A percentile compares a stretch with the other conserved stretches of the same genome.
Evolutionary conservation across 2,329 filamentous ascomycete species (phyloP).

Genomic region (Colletotrichum trifolii): DNA sequence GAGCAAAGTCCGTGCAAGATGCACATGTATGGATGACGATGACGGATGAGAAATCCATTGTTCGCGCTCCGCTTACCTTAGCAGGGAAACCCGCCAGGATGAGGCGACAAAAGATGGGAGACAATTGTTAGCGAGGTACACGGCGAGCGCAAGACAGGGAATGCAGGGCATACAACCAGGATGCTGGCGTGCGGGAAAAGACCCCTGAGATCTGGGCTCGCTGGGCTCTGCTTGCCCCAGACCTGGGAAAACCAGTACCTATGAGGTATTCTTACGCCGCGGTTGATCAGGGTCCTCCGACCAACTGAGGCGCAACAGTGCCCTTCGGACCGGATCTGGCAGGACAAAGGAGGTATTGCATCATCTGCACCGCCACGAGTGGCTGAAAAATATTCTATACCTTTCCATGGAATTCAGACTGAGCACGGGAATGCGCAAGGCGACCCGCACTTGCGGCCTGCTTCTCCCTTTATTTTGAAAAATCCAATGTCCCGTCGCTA

Average conservation of each 20-base stretch:
- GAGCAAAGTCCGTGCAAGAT: slow-evolving; percentile 5
- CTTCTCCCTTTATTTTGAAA: slow-evolving; percentile 38
- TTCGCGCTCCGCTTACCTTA: slow-evolving; percentile 25
- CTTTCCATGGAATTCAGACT: slow-evolving; percentile 38
- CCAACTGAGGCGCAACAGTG: not conserved
- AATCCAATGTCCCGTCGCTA: slow-evolving; percentile 34
- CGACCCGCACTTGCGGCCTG: slow-evolving; percentile 37
- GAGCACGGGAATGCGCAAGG: slow-evolving; percentile 33
- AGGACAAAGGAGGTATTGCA: slow-evolving; percentile 28
- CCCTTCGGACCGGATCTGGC: slow-evolving; percentile 27
- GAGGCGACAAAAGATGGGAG: slow-evolving; percentile 11
- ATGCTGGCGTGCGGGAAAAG: slow-evolving; percentile 5
- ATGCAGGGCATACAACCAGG: slow-evolving; percentile 6
- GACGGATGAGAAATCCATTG: slow-evolving; percentile 26
- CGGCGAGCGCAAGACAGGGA: not conserved
- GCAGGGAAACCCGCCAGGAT: not conserved
- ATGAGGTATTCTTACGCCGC: not conserved
- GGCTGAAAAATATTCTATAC: slow-evolving; percentile 39
- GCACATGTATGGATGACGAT: slow-evolving; percentile 10
- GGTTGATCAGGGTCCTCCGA: slow-evolving; percentile 26
- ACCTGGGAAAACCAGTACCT: not conserved
- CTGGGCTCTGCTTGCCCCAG: not conserved
- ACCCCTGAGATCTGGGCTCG: slow-evolving; percentile 9
- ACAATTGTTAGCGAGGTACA: slow-evolving; percentile 31
- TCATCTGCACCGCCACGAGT: slow-evolving; percentile 38